Evolutionary conservation across 306 rosid species (phyloP).

Genomic region (Myrica gale): DNA sequence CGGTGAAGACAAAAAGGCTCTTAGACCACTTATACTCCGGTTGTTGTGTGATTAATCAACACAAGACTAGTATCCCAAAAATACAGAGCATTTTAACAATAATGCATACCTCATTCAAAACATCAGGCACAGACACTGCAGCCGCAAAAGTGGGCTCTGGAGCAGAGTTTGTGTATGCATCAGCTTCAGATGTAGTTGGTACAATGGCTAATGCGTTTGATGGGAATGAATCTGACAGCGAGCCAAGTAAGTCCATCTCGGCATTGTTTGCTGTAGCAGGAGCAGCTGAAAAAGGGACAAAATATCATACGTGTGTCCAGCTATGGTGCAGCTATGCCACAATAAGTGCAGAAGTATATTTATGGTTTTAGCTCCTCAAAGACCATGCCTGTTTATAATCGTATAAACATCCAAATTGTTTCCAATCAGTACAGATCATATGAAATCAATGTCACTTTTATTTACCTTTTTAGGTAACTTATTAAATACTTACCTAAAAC

Average conservation of each 20-base stretch:
- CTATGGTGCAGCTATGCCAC: slow-evolving; percentile 10
- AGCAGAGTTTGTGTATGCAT: slow-evolving; percentile 33
- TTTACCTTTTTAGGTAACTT: neutral
- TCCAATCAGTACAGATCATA: slow-evolving; percentile 12
- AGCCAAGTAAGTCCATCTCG: slow-evolving; percentile 78
- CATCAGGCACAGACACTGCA: slow-evolving; percentile 43
- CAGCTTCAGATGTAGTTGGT: slow-evolving; percentile 52
- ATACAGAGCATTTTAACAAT: slow-evolving; percentile 8
- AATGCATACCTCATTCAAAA: slow-evolving; percentile 56
- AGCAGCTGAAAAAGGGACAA: slow-evolving; percentile 48
- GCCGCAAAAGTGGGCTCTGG: slow-evolving; percentile 48
- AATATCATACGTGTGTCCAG: slow-evolving; percentile 9
- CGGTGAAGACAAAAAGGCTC: slow-evolving; percentile 1
- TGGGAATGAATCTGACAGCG: slow-evolving; percentile 70
- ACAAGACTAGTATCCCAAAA: neutral
- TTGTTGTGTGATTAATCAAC: neutral
- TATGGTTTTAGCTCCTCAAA: slow-evolving; percentile 3
- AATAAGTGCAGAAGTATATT: neutral
- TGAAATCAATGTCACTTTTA: neutral
- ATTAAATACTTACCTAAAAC: neutral
- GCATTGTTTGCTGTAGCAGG: slow-evolving; percentile 49
- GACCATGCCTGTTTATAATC: slow-evolving; percentile 14
- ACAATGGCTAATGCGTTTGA: slow-evolving; percentile 67
- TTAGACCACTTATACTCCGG: neutral
- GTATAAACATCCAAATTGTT: slow-evolving; percentile 12